Percentiles rank a stretch among this genome's conserved stretches.
These are phyloP conservation scores for Mortierella sp. DNA, from an alignment of 371 early-diverging fungal genomes.

Conservation along the genomic window DNA sequence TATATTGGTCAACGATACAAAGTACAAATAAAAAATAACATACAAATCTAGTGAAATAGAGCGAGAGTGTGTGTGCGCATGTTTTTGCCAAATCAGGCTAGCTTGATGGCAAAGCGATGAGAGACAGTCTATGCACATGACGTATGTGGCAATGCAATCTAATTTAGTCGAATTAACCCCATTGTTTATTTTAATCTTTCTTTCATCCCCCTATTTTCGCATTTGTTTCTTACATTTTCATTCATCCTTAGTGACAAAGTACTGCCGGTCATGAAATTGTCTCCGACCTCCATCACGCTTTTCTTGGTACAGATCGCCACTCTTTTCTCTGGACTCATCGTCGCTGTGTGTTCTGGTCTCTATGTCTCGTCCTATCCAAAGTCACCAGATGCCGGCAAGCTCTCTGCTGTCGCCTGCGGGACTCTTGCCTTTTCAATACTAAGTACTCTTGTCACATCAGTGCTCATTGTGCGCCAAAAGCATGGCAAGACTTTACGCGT, in stretches of 20 bases:
- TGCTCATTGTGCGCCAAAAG: conserved; percentile 39
- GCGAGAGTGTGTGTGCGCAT: no score
- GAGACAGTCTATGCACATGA: no score
- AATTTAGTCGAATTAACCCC: no score
- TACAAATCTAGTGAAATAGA: no score
- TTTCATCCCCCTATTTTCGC: no score
- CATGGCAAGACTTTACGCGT: conserved; percentile 33
- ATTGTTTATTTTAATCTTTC: no score
- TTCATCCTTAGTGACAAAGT: background rate
- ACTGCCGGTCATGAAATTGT: conserved; percentile 15
- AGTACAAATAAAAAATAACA: no score
- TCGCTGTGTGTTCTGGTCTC: conserved; percentile 32
- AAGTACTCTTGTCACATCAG: conserved; percentile 23
- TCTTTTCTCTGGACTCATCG: conserved; percentile 30
- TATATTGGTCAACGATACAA: no score
- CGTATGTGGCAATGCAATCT: no score
- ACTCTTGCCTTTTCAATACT: conserved; percentile 31
- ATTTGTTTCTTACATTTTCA: no score
- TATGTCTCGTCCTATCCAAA: conserved; percentile 43
- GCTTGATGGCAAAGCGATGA: no score
- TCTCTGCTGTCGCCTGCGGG: conserved; percentile 30
- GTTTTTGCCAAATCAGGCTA: no score
- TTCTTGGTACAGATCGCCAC: conserved; percentile 34
- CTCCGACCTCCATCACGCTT: conserved; percentile 42
- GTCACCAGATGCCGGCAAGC: conserved; percentile 23